phyloP scores from a whole-genome alignment of 495 filamentous ascomycete genomes.

The Darksidea phi region DNA sequence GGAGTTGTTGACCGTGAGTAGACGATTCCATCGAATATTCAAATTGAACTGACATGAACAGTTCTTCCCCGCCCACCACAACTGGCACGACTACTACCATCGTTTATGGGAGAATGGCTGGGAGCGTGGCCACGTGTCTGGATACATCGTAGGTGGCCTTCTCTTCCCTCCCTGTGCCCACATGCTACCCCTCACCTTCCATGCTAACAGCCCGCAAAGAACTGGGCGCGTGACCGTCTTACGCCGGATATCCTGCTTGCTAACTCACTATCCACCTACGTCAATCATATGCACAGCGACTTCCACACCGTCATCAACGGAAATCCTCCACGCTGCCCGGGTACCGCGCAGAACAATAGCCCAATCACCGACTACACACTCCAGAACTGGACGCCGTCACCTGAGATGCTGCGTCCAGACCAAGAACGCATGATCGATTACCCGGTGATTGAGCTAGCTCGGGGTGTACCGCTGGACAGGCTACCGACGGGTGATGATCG shows the following conservation, averaged over 20 bases:
- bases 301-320: neutral
- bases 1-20: neutral
- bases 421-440: neutral
- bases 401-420: neutral
- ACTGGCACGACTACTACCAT: slow-evolving; percentile 1
- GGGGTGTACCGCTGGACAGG: neutral
- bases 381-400: neutral
- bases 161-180: no score
- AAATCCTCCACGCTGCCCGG: neutral
- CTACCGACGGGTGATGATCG: neutral
- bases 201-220: neutral
- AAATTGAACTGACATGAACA: neutral
- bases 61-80: slow-evolving; percentile 1
- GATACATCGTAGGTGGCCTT: neutral
- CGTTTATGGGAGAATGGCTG: neutral
- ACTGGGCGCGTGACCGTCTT: neutral
- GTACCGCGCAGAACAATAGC: neutral
- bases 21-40: neutral
- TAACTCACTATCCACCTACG: neutral
- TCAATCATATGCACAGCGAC: neutral
- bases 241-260: neutral
- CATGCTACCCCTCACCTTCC: no score
- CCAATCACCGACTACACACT: neutral
- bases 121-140: neutral
- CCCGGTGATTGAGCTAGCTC: neutral